phyloP scores from a whole-genome alignment of 176 grass and related monocot genomes.

The Cenchrus fungigraminus region DNA sequence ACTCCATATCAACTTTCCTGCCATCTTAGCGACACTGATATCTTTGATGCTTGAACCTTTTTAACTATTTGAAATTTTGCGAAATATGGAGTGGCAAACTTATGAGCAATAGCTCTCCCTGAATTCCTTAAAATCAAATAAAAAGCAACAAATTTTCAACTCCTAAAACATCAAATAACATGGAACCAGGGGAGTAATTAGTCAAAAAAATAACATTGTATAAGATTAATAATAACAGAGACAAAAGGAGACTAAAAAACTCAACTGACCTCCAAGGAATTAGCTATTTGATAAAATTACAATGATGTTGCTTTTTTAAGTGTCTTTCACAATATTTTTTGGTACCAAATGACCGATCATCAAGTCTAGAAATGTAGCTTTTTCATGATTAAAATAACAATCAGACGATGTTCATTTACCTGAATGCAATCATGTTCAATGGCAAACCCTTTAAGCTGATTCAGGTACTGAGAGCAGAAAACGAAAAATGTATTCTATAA shows the following conservation, averaged over 20 bases:
- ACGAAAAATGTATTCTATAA: neutral
- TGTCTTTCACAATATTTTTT: neutral
- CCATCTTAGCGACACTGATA: neutral
- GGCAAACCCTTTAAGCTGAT: slow-evolving; percentile 3
- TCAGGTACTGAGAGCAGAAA: slow-evolving; percentile 2
- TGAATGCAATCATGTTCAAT: slow-evolving; percentile 10
- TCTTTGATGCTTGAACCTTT: neutral
- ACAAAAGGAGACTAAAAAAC: neutral
- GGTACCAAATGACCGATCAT: neutral
- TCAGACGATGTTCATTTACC: neutral
- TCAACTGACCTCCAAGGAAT: neutral
- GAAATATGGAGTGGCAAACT: neutral
- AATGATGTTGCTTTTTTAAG: slow-evolving; percentile 19
- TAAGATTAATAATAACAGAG: neutral
- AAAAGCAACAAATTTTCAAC: neutral
- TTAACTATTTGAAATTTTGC: neutral
- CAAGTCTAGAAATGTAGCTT: neutral
- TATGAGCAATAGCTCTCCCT: neutral
- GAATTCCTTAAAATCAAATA: neutral
- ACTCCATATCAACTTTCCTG: no score
- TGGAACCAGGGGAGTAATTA: neutral
- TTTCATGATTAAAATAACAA: slow-evolving; percentile 15
- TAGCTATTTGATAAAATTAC: neutral
- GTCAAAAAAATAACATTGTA: neutral
- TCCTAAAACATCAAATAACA: neutral